Evolutionary conservation across 2,329 filamentous ascomycete species (phyloP).

Genomic region (Ophiostoma angusticollis): DNA sequence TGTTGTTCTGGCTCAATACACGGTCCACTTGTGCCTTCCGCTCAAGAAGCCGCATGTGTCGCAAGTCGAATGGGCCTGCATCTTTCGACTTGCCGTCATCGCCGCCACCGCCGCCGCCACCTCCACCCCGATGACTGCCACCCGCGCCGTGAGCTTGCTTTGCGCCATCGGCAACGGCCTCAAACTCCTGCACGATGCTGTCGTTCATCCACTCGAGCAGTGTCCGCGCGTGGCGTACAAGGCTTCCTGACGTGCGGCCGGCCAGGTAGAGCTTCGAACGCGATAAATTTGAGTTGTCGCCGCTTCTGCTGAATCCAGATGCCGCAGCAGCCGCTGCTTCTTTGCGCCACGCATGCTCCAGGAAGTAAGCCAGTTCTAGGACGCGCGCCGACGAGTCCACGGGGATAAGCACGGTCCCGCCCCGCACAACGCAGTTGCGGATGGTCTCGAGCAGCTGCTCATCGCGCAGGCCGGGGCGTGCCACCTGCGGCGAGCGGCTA

Average conservation of each 20-base stretch:
- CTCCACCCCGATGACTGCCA: constrained; percentile 35
- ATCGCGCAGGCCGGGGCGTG: constrained; percentile 70
- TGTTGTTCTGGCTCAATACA: constrained; percentile 38
- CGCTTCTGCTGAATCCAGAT: background rate
- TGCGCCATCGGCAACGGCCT: constrained; percentile 47
- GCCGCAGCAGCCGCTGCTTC: constrained; percentile 37
- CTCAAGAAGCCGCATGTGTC: constrained; percentile 71
- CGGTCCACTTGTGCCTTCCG: constrained; percentile 67
- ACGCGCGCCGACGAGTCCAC: constrained; percentile 93
- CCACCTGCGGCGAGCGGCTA: constrained; percentile 57
- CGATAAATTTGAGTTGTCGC: constrained; percentile 36
- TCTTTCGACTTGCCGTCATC: constrained; percentile 37
- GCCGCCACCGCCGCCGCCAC: constrained; percentile 38
- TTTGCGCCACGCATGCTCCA: constrained; percentile 82
- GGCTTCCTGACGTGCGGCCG: constrained; percentile 73
- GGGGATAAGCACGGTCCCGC: constrained; percentile 84
- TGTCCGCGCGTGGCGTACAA: constrained; percentile 80
- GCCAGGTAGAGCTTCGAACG: constrained; percentile 63
- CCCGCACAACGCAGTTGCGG: constrained; percentile 61
- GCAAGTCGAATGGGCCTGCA: constrained; percentile 77
- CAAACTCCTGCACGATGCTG: constrained; percentile 82
- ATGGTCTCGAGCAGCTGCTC: constrained; percentile 76
- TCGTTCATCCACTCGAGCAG: constrained; percentile 99
- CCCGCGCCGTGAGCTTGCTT: constrained; percentile 32
- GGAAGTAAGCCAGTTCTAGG: constrained; percentile 76